Evolutionary conservation across 2,329 filamentous ascomycete species (phyloP).

Genomic region (Fusarium longipes): DNA sequence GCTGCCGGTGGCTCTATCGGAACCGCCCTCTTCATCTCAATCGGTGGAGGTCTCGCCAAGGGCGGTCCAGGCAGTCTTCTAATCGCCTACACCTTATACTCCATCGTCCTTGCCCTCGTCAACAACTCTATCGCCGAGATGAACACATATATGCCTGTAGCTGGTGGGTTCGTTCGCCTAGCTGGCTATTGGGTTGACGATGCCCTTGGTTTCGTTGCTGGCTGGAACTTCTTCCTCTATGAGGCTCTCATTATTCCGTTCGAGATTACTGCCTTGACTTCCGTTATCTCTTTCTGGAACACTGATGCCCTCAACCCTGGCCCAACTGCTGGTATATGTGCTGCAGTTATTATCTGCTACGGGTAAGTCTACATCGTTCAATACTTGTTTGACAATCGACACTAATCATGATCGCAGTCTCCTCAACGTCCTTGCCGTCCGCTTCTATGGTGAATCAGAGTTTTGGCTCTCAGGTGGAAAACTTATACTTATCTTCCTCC

Average conservation of each 20-base stretch:
- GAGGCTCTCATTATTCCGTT: constrained; percentile 63
- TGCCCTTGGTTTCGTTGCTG: constrained; percentile 31
- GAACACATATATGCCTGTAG: constrained; percentile 36
- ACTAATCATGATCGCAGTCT: constrained; percentile 31
- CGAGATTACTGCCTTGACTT: constrained; percentile 62
- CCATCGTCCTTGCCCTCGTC: constrained; percentile 28
- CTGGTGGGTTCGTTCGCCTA: constrained; percentile 33
- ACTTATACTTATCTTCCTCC: constrained; percentile 46
- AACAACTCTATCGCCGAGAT: constrained; percentile 39
- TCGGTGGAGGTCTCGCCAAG: constrained; percentile 36
- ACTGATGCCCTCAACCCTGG: constrained; percentile 48
- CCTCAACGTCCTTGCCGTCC: constrained; percentile 57
- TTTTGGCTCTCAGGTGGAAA: constrained; percentile 63
- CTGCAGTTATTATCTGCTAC: constrained; percentile 58
- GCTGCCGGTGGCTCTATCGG: constrained; percentile 38
- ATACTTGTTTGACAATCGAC: too few species aligned
- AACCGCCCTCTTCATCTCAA: constrained; percentile 40
- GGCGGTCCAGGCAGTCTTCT: constrained; percentile 32
- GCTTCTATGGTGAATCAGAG: constrained; percentile 58
- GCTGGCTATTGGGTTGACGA: constrained; percentile 37
- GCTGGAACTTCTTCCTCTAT: constrained; percentile 48
- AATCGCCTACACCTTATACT: constrained; percentile 27
- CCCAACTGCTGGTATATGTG: constrained; percentile 58
- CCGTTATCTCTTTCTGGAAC: constrained; percentile 63
- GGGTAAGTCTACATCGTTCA: constrained; percentile 28